phyloP scores from a whole-genome alignment of 1,284 basidiomycete genomes.

The Boletellus deceptivus region DNA sequence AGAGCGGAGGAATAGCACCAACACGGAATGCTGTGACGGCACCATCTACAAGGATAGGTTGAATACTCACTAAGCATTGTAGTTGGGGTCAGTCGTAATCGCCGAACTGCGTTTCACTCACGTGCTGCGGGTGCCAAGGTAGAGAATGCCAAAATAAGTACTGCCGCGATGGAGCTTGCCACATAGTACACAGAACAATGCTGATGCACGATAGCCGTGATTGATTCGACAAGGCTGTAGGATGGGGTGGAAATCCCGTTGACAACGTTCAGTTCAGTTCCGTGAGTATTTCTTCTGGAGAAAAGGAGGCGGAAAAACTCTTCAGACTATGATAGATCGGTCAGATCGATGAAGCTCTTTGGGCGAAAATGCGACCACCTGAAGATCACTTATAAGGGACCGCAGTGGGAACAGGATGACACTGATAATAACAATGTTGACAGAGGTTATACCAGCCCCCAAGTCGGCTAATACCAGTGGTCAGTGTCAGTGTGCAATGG shows the following conservation, averaged over 20 bases:
- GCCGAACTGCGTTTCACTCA: slow-evolving; percentile 1
- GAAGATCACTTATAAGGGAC: slow-evolving; percentile 7
- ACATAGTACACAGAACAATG: slow-evolving; percentile 10
- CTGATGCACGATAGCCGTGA: background rate
- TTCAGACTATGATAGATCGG: slow-evolving; percentile 7
- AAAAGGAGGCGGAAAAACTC: slow-evolving; percentile 15
- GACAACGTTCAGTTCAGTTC: slow-evolving; percentile 1
- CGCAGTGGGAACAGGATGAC: slow-evolving; percentile 9
- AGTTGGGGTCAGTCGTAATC: background rate
- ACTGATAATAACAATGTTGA: slow-evolving; percentile 16
- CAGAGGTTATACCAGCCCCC: slow-evolving; percentile 8
- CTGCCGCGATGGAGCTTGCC: slow-evolving; percentile 4
- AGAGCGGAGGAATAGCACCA: slow-evolving; percentile 11
- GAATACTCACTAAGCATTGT: slow-evolving; percentile 7
- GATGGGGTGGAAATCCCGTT: slow-evolving; percentile 17
- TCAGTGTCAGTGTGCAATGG: background rate
- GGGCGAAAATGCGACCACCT: background rate
- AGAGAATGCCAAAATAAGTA: slow-evolving; percentile 9
- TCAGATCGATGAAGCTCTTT: background rate
- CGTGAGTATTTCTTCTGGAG: background rate
- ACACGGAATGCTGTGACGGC: slow-evolving; percentile 9
- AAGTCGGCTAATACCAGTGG: slow-evolving; percentile 1
- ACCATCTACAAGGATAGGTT: slow-evolving; percentile 13
- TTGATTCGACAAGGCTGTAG: slow-evolving; percentile 4
- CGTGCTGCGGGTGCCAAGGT: slow-evolving; percentile 10